These are phyloP conservation scores for Biscogniauxia sp. DNA, from an alignment of 2,329 filamentous ascomycete species.

Conservation along the genomic window DNA sequence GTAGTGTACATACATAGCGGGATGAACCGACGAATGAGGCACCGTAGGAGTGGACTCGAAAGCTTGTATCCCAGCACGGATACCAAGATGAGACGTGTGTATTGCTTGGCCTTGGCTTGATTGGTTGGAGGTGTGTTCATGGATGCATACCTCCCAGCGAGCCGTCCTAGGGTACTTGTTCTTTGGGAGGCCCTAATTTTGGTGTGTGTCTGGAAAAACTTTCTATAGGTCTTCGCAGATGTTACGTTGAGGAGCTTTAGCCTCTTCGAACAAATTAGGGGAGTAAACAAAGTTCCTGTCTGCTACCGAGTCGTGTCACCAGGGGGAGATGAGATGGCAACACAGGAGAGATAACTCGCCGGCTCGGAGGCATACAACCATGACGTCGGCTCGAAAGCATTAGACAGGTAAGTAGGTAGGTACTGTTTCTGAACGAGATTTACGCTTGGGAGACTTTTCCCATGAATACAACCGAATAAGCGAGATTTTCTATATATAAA, in stretches of 20 bases:
- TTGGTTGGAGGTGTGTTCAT: not conserved
- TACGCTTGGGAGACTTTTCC: not conserved
- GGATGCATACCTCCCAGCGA: not conserved
- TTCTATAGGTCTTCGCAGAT: not conserved
- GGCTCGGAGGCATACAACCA: not conserved
- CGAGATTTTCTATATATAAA: not conserved
- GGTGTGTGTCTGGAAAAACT: too few species aligned
- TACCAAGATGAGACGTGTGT: not conserved
- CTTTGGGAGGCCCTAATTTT: too few species aligned
- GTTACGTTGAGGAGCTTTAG: not conserved
- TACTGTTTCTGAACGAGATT: not conserved
- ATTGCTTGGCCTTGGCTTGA: not conserved
- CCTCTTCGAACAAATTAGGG: not conserved
- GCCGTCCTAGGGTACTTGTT: too few species aligned
- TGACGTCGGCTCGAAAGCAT: not conserved
- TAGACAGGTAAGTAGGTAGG: not conserved
- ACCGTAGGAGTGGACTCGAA: not conserved
- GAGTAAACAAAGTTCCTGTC: not conserved
- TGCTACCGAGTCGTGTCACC: not conserved
- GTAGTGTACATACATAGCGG: not conserved
- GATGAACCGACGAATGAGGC: not conserved
- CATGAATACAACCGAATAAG: not conserved
- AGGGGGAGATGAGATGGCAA: not conserved
- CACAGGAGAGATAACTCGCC: not conserved
- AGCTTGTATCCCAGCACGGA: not conserved